Base-by-base conservation (phyloP, 2,329 filamentous ascomycete genomes). In the Lachnellula subtilissima region DNA sequence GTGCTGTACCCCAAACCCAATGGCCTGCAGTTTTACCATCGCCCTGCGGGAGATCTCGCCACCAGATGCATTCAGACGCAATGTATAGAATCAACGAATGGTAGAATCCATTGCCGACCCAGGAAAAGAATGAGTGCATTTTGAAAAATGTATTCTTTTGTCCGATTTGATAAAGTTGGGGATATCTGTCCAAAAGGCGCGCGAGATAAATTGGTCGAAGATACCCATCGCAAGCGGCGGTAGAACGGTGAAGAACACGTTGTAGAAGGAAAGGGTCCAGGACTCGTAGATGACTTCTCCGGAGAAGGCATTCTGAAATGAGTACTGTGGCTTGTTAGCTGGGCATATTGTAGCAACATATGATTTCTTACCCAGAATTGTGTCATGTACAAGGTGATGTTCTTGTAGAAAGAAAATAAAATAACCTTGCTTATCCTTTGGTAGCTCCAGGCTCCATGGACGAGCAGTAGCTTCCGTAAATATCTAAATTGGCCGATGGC, bases 251-350 rank as follows among this genome's bases (percentile, higher is more conserved):
- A 96, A 99, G 72, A 99, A 88, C 72, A 99, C 91, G 77, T 99
- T 99, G 80, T 97, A 99, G 76, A 97, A 96, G 7, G 93, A 96
- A n/a, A 99, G 78, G 0, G 92, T 97, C 95, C 95, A 99, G 9
- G 94, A 97, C 75, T 99, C 94, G 80, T 92, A 97, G 70, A 99
- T 97, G 70, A 97, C 91, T 71, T 97, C 88, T 51, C 94, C 94
- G 1, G 93, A 97, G 74, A 97, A 99, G 63, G 90, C 89, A 72
- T 99, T 99, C 82, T 96, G 91, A 78, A 99, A 99, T 0, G 91
- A 90, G 74, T 94, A 97, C 89, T 92, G 59, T 32, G 9, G 48
- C 32, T 40, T 14, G 43, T 70, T 58, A 66, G 72, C 70, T 61
- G 70, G 66, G 55, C 53, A 48, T 49, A 39, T 46, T 46, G n/a